A percentile compares a stretch with the other conserved stretches of the same genome.
Evolutionary conservation across 1,139 yeast species (phyloP).

Genomic region (Nakaseomyces kungkrabaensis): DNA sequence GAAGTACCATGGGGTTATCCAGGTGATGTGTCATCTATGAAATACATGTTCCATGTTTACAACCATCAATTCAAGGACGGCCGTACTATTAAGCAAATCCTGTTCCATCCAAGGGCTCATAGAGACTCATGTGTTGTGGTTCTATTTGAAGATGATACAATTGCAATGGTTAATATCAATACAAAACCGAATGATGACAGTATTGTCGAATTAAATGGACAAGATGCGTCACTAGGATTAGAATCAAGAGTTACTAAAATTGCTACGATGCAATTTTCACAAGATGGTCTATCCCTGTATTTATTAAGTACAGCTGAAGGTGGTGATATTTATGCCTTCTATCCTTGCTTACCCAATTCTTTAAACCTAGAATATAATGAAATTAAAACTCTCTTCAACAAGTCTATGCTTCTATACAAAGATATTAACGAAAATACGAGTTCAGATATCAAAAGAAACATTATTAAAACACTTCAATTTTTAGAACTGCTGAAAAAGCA

Average conservation of each 20-base stretch:
- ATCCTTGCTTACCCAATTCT: constrained; percentile 44
- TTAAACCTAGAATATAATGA: constrained; percentile 31
- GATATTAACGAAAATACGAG: constrained; percentile 12
- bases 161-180: constrained; percentile 30
- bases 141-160: constrained; percentile 30
- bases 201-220: constrained; percentile 23
- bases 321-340: constrained; percentile 45
- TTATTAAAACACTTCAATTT: constrained; percentile 28
- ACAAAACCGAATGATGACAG: constrained; percentile 13
- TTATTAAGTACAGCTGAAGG: constrained; percentile 36
- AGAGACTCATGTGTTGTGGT: constrained; percentile 35
- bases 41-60: constrained; percentile 17
- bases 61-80: constrained; percentile 6
- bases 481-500: constrained; percentile 18
- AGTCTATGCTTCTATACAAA: constrained; percentile 31
- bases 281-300: constrained; percentile 38
- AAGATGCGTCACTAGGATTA: constrained; percentile 18
- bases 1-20: constrained; percentile 25
- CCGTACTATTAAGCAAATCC: constrained; percentile 21
- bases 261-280: constrained; percentile 38
- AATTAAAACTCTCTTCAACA: constrained; percentile 34
- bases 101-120: constrained; percentile 39
- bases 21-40: constrained; percentile 7
- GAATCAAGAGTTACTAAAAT: constrained; percentile 24
- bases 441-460: constrained; percentile 14